Base-by-base conservation (phyloP, 768 basidiomycete genomes). In the Xerocomus brunneocitrinus region DNA sequence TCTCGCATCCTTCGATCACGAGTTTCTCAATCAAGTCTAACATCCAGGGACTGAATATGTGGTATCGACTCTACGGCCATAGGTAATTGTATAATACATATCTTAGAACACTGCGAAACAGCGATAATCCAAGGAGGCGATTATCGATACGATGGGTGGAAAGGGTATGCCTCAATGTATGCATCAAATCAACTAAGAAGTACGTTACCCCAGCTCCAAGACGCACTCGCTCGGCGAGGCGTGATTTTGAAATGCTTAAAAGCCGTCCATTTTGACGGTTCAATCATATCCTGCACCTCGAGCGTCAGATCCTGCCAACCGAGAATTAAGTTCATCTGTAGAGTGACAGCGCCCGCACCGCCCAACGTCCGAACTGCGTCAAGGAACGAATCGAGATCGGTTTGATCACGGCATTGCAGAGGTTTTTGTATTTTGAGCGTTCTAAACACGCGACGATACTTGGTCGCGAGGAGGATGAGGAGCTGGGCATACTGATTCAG, bases 221-320 rank as follows among this genome's bases (percentile, higher is more conserved):
- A 36, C 3, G 31, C 54, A 24, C 53, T 52, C 19, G 54, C 12
- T 38, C 45, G 55, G 44, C 54, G 50, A 38, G 54, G 31, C 12
- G 54, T 42, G 43, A 64, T 55, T 36, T 12, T 56, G 30, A 64
- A 65, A 50, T 52, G 38, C 28, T 13, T 58, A 24, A 58, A 40
- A 45, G 43, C 14, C 3, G 41, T 31, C 61, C 62, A 66, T 30
- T 58, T 60, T 8, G 48, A 66, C 10, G 58, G 56, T 24, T 56
- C 52, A 10, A 65, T 64, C 50, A 64, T 57, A 36, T 58, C 54
- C 34, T 61, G 56, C 46, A 58, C 64, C 42, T 64, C 61, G 27
- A 2, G 34, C 8, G 56, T 55, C 44, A 66, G 53, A 30, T 47
- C 53, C 31, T 49, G 49, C 61, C 50, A 65, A 12, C 44, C 28